Evolutionary conservation across 2,329 filamentous ascomycete genomes (phyloP), one percentile per base, ranked within the genome.

Genomic region (Fusarium sp.): DNA sequence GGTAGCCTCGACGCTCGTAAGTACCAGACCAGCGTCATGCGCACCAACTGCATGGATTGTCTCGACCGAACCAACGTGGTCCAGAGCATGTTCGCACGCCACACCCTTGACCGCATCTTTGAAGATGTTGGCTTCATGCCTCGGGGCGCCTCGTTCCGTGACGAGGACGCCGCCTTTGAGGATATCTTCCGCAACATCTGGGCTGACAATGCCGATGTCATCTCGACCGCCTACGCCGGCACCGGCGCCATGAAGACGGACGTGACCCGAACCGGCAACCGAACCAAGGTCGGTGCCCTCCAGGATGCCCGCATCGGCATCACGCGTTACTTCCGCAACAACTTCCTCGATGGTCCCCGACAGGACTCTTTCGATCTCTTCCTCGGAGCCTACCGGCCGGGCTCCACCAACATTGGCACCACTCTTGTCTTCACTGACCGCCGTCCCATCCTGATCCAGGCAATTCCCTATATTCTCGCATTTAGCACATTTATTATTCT

Each of bases 21-120:
- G 70, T 88, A 90, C 73, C 96, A 99, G 86, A 94, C 91, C 1
- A 95, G 94, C 70, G 95, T 98, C 17, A 95, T 99, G 73, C 92
- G 96, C 62, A 98, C 96, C 42, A 99, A 99, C 82, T 99, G 96
- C 85, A 99, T 99, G 96, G 96, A 99, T 83, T 99, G 97, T 75
- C 89, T 99, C 16, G 96, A 99, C 83, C 93, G 96, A 62, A 99
- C 96, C 62, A 99, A 99, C 78, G 95, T 99, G 8, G 94, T 99
- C 5, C 96, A 99, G 84, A 97, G 94, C 82, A 98, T 98, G 93
- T 90, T 99, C 67, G 96, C 94, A 11, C 92, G 96, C 60, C 95
- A 92, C 89, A 93, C 94, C 16, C 86, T 99, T 44, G 95, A 95
- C 70, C 92, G 95, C 73, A 96, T 98, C 86, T 91, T 99, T 66